Conservation (phyloP, 2,329 filamentous ascomycete species). For the Colletotrichum sp. region DNA sequence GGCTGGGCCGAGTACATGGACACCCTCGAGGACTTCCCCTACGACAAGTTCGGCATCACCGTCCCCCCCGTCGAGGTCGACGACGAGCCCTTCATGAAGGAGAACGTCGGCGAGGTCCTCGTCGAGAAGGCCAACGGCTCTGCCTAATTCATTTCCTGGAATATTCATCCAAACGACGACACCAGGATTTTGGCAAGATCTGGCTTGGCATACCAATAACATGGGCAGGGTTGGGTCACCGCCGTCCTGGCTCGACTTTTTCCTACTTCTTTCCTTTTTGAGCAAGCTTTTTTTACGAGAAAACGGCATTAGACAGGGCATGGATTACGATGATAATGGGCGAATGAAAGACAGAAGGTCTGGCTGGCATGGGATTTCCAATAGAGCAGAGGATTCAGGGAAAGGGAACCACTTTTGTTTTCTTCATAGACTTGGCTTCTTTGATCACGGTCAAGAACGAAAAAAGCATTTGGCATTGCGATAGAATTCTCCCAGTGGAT, state of each 20-base stretch:
- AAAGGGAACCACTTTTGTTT: not conserved
- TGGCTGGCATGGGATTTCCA: not conserved
- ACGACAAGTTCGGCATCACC: constrained; percentile 64
- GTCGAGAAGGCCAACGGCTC: constrained; percentile 13
- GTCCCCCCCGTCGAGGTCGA: constrained; percentile 48
- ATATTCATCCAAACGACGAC: not conserved
- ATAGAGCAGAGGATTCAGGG: not conserved
- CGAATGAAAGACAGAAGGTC: not conserved
- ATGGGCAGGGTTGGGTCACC: not conserved
- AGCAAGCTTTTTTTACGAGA: not conserved
- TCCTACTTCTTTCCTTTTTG: not conserved
- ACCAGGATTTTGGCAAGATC: not conserved
- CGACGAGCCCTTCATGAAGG: constrained; percentile 46
- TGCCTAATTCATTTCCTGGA: not conserved
- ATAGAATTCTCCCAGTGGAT: not conserved
- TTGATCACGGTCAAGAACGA: not conserved
- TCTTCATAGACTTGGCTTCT: not conserved
- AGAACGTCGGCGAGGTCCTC: constrained; percentile 31
- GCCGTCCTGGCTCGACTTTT: not conserved
- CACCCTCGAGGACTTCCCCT: constrained; percentile 61
- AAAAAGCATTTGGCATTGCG: constrained; percentile 11
- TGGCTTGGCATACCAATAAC: not conserved
- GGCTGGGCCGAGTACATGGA: constrained; percentile 65
- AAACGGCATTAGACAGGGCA: not conserved
- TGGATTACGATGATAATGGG: not conserved